These are phyloP conservation scores for Globisporangium sylvaticum DNA, from an alignment of 352 stramenopile species.

Conservation along the genomic window DNA sequence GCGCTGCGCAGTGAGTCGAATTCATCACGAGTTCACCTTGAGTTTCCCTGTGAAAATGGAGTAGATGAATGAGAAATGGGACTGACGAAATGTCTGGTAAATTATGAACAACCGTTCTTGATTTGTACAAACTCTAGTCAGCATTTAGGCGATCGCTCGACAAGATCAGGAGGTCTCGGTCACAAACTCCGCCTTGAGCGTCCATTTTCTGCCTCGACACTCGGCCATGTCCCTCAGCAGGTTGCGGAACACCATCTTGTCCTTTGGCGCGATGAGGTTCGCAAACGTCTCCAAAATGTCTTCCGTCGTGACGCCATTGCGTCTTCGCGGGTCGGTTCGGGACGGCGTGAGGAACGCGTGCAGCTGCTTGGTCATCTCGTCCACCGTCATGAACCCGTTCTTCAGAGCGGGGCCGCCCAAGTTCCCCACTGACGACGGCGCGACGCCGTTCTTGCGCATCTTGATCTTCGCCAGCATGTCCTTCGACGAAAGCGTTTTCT, in stretches of 20 bases:
- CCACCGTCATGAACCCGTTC: constrained; percentile 38
- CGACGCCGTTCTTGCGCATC: constrained; percentile 36
- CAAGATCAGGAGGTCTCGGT: constrained; percentile 1
- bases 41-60: background rate
- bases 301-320: constrained; percentile 80
- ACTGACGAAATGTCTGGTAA: background rate
- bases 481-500: constrained; percentile 39
- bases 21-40: background rate
- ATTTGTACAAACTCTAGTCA: background rate
- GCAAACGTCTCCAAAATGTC: constrained; percentile 88
- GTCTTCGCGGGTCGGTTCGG: constrained; percentile 14
- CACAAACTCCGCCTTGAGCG: constrained; percentile 59
- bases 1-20: too few species aligned
- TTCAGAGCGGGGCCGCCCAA: background rate
- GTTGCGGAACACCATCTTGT: constrained; percentile 87
- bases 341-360: constrained; percentile 71
- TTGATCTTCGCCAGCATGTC: constrained; percentile 74
- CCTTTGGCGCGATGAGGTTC: constrained; percentile 75
- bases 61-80: background rate
- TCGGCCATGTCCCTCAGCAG: constrained; percentile 80
- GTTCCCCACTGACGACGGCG: background rate
- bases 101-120: background rate
- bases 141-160: background rate
- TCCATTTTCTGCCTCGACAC: constrained; percentile 66
- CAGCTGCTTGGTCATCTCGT: constrained; percentile 72